These are phyloP conservation scores for Batrachochytrium dendrobatidis DNA, from an alignment of 371 early-diverging fungal species.

Conservation along the genomic window DNA sequence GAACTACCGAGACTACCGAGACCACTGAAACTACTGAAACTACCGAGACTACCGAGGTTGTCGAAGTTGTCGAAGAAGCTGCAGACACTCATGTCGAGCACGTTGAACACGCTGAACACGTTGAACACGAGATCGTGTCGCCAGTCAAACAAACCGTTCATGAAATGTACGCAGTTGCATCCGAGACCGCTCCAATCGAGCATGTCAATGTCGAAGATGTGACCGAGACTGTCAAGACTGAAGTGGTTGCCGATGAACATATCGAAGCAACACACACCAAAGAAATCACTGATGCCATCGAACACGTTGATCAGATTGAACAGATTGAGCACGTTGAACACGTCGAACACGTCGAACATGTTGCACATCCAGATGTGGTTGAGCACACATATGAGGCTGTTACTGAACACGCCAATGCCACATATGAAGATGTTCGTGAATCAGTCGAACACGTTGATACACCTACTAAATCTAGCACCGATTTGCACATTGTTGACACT, in stretches of 20 bases:
- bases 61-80: not conserved
- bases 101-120: not conserved
- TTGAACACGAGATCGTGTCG: not conserved
- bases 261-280: not conserved
- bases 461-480: not conserved
- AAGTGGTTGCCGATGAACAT: not conserved
- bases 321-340: not conserved
- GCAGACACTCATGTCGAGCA: not conserved
- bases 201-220: not conserved
- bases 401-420: not conserved
- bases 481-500: not conserved
- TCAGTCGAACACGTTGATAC: not conserved
- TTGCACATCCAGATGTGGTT: not conserved
- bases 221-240: not conserved
- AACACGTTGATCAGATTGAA: not conserved
- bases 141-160: too few species aligned
- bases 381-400: not conserved
- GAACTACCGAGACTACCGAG: not conserved
- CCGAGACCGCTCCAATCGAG: not conserved
- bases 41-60: slow-evolving; percentile 1
- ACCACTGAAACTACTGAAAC: not conserved
- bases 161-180: too few species aligned
- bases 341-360: not conserved
- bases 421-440: not conserved
- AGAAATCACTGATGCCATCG: not conserved